Conservation (phyloP, 805 yeast species). For the Wickerhamiella australiensis region DNA sequence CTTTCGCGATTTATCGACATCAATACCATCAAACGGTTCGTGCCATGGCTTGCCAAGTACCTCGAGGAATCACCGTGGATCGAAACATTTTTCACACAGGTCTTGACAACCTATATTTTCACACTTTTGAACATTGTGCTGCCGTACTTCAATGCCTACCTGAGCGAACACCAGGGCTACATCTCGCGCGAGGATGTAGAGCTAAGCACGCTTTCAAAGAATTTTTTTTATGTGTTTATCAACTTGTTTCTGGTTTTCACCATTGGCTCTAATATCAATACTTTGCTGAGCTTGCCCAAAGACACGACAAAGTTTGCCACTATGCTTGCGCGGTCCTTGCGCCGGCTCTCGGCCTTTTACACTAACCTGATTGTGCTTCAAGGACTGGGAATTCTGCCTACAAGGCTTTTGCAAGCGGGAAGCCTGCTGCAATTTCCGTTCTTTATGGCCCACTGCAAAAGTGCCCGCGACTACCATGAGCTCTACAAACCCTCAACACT, state of each 20-base stretch:
- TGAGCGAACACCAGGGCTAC: conserved; percentile 75
- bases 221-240: conserved; percentile 88
- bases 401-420: conserved; percentile 70
- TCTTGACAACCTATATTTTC: conserved; percentile 83
- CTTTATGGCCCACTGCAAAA: conserved; percentile 49
- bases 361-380: conserved; percentile 75
- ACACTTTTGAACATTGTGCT: conserved; percentile 69
- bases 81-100: conserved; percentile 68
- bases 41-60: conserved; percentile 70
- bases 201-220: conserved; percentile 75
- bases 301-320: conserved; percentile 85
- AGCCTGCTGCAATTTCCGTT: conserved; percentile 64
- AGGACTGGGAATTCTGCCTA: conserved; percentile 82
- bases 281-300: conserved; percentile 47
- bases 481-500: conserved; percentile 81
- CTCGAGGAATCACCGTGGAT: conserved; percentile 58
- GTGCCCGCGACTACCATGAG: conserved; percentile 70
- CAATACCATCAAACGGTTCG: conserved; percentile 62
- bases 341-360: conserved; percentile 72
- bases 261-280: conserved; percentile 72
- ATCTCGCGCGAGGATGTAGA: conserved; percentile 91
- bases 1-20: conserved; percentile 71
- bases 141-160: conserved; percentile 77
- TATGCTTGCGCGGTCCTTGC: conserved; percentile 69
- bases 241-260: conserved; percentile 90